phyloP scores from a whole-genome alignment of 148 eudicot genomes.

The Drosera capensis region DNA sequence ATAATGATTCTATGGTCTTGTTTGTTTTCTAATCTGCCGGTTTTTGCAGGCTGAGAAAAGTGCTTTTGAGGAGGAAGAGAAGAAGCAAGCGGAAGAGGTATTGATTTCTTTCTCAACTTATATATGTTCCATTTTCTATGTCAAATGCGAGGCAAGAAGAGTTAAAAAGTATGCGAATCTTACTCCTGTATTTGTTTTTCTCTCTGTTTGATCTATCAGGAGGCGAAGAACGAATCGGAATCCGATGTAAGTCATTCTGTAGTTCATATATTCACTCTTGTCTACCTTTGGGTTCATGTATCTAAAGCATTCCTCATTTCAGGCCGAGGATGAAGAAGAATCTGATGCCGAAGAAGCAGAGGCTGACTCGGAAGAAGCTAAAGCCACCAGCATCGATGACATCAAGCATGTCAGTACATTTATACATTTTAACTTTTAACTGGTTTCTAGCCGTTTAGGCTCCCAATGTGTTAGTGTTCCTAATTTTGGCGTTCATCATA shows the following conservation, averaged over 20 bases:
- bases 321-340: constrained; percentile 59
- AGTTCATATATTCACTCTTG: too few species aligned
- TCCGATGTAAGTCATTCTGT: constrained; percentile 64
- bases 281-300: not conserved
- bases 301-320: constrained; percentile 1
- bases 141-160: too few species aligned
- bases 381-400: constrained; percentile 6
- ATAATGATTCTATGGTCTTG: not conserved
- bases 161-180: not conserved
- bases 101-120: not conserved
- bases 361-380: constrained; percentile 17
- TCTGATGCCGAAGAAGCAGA: constrained; percentile 15
- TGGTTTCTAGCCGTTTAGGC: too few species aligned
- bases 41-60: constrained; percentile 66
- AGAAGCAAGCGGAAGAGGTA: constrained; percentile 74
- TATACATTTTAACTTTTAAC: not conserved
- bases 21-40: constrained; percentile 4
- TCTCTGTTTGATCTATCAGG: not conserved
- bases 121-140: not conserved
- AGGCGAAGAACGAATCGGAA: constrained; percentile 52
- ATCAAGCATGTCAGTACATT: not conserved
- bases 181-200: not conserved
- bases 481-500: too few species aligned
- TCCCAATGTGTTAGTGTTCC: not conserved
- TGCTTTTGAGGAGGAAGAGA: constrained; percentile 89